Conservation (phyloP, 169 alveolate species). For the Ichthyophthirius multifiliis region DNA sequence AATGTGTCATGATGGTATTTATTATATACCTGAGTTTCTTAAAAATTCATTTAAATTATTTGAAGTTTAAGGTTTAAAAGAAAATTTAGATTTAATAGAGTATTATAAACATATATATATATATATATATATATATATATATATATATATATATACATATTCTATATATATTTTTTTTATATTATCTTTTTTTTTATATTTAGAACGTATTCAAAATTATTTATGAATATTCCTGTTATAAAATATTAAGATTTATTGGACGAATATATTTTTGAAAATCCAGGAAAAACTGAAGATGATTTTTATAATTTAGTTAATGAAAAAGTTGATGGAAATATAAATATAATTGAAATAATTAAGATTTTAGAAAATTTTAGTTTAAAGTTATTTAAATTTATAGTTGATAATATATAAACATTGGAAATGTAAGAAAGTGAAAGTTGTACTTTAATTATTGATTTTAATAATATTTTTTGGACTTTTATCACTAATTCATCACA, state of each 20-base stretch:
- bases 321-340: not conserved
- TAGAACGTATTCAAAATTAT: not conserved
- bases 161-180: too few species aligned
- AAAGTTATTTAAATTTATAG: not conserved
- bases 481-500: not conserved
- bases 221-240: not conserved
- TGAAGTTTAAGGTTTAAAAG: not conserved
- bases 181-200: not conserved
- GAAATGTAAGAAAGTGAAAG: not conserved
- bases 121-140: not conserved
- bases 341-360: not conserved
- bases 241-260: slow-evolving; percentile 7
- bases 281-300: not conserved
- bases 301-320: not conserved
- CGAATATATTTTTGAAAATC: not conserved
- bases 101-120: not conserved
- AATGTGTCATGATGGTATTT: not conserved
- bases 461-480: slow-evolving; percentile 8
- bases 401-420: not conserved
- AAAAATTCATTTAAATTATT: not conserved
- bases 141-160: too few species aligned
- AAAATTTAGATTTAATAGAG: not conserved
- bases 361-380: not conserved
- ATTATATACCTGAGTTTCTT: not conserved
- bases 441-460: not conserved